Evolutionary conservation across 2,329 filamentous ascomycete genomes (phyloP).

Genomic region (Graphilbum ipis-grandicollis): DNA sequence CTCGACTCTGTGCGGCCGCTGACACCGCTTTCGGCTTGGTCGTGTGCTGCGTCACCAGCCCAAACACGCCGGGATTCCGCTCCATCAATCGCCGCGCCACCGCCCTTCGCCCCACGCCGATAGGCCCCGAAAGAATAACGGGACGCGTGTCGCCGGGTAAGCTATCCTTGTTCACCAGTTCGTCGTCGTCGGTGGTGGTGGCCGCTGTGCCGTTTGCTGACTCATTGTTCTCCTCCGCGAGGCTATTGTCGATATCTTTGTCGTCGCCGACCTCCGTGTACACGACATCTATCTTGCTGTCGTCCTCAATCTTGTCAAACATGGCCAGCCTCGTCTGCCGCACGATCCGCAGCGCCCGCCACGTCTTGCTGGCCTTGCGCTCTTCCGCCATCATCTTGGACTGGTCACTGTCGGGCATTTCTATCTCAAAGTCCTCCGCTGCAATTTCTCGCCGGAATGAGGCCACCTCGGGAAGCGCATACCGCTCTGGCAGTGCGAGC

Average conservation of each 20-base stretch:
- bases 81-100: constrained; percentile 46
- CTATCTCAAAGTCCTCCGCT: constrained; percentile 69
- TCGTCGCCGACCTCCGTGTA: constrained; percentile 49
- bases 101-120: constrained; percentile 43
- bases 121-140: constrained; percentile 52
- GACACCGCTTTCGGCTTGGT: constrained; percentile 13
- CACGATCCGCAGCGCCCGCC: constrained; percentile 73
- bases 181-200: constrained; percentile 20
- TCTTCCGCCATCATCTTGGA: constrained; percentile 40
- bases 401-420: constrained; percentile 52
- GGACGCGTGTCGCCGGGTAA: constrained; percentile 31
- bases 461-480: constrained; percentile 50
- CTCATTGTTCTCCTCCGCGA: constrained; percentile 4
- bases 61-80: constrained; percentile 48
- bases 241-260: constrained; percentile 11
- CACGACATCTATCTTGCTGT: constrained; percentile 47
- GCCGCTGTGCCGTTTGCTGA: constrained; percentile 6
- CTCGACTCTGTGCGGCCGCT: constrained; percentile 13
- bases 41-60: constrained; percentile 35
- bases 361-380: constrained; percentile 73
- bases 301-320: constrained; percentile 79
- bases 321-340: constrained; percentile 53
- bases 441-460: constrained; percentile 58
- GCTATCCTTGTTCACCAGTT: constrained; percentile 9
- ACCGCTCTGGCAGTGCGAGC: constrained; percentile 49